phyloP scores from a whole-genome alignment of 2,329 filamentous ascomycete species.

The Arthroderma sp. region DNA sequence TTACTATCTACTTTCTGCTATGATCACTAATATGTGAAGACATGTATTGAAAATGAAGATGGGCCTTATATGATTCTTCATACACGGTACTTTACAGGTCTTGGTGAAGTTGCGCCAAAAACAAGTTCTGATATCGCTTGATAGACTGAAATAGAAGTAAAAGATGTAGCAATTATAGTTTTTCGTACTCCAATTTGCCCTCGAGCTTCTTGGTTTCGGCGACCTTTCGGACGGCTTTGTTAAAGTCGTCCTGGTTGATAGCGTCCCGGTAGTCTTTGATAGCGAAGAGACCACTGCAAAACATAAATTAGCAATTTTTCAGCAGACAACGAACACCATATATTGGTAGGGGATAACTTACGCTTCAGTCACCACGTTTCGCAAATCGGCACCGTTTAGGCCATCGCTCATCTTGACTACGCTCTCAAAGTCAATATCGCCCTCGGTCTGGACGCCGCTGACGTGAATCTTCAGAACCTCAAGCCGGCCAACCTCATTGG shows the following conservation, averaged over 20 bases:
- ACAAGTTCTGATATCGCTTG: too few relatives aligned
- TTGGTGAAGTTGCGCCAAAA: too few relatives aligned
- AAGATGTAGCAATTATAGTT: conserved; percentile 47
- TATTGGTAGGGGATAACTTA: conserved; percentile 39
- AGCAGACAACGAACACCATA: conserved; percentile 1
- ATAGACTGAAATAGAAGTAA: too few relatives aligned
- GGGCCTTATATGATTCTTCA: too few relatives aligned
- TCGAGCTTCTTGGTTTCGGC: conserved; percentile 97
- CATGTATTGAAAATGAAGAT: too few relatives aligned
- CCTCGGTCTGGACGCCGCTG: conserved; percentile 70
- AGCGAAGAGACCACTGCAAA: conserved; percentile 71
- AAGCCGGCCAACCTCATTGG: conserved; percentile 88
- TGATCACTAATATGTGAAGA: too few relatives aligned
- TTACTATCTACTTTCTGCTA: too few relatives aligned
- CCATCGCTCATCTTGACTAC: conserved; percentile 99
- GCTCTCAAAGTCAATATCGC: conserved; percentile 96
- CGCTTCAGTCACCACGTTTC: conserved; percentile 98
- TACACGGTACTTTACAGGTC: too few relatives aligned
- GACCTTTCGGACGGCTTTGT: conserved; percentile 96
- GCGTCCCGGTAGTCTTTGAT: conserved; percentile 97
- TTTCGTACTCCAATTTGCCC: conserved; percentile 95
- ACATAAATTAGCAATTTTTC: not conserved
- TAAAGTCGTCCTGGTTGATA: conserved; percentile 98
- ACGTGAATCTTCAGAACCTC: conserved; percentile 99
- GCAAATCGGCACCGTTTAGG: conserved; percentile 89